Percentiles rank a stretch among this genome's conserved stretches.
These are phyloP conservation scores for Dictyostelium brefeldianum DNA, from an alignment of 78 protist species.

Conservation along the genomic window DNA sequence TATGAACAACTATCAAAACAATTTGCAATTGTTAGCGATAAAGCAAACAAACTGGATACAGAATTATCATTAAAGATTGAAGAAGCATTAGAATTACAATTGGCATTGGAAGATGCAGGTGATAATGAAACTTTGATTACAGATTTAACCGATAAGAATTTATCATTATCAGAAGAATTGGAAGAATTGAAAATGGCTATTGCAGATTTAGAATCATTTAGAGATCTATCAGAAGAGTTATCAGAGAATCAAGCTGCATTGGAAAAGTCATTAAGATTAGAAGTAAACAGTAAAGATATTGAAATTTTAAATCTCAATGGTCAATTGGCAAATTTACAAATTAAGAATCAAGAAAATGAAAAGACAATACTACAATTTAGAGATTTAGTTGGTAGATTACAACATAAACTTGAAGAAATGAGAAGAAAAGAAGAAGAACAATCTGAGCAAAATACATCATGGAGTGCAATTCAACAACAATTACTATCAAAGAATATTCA, in stretches of 20 bases:
- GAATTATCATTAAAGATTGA: conserved; percentile 34
- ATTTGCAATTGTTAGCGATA: conserved; percentile 10
- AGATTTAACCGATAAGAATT: conserved; percentile 69
- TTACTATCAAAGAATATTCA: conserved; percentile 47
- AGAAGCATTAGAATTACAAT: conserved; percentile 59
- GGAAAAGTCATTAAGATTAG: conserved; percentile 59
- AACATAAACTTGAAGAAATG: conserved; percentile 68
- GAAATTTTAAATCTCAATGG: conserved; percentile 64
- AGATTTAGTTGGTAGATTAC: conserved; percentile 58
- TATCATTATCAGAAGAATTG: conserved; percentile 66
- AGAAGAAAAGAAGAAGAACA: conserved; percentile 65
- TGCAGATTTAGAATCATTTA: conserved; percentile 69
- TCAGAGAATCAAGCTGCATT: conserved; percentile 78
- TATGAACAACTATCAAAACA: conserved; percentile 26
- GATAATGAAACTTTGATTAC: conserved; percentile 38
- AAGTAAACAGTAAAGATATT: conserved; percentile 49
- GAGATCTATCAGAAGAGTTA: conserved; percentile 64
- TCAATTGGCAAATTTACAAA: conserved; percentile 47
- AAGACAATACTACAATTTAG: conserved; percentile 68
- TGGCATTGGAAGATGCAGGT: conserved; percentile 77
- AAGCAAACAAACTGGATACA: conserved; percentile 34
- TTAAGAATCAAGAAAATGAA: conserved; percentile 54
- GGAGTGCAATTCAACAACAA: conserved; percentile 58
- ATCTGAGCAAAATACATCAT: conserved; percentile 37
- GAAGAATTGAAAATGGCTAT: conserved; percentile 31